phyloP scores from a whole-genome alignment of 2,329 filamentous ascomycete genomes.

The Penicillium sp. region DNA sequence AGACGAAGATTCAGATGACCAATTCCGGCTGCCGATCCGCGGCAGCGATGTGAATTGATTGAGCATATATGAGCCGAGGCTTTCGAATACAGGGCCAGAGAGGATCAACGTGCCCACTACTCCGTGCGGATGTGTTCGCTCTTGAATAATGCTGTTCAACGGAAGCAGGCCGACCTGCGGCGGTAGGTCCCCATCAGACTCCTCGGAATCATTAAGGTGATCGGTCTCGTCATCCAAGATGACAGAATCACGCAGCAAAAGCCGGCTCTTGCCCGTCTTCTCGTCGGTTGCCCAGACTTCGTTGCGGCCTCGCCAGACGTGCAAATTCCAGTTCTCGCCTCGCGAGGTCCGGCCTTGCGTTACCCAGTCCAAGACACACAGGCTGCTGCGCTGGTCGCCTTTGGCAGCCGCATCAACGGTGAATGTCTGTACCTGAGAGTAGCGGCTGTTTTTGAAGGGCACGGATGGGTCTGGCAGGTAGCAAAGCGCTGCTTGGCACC shows the following conservation, averaged over 20 bases:
- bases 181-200: slow-evolving; percentile 25
- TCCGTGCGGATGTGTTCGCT: slow-evolving; percentile 68
- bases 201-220: slow-evolving; percentile 14
- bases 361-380: slow-evolving; percentile 92
- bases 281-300: slow-evolving; percentile 57
- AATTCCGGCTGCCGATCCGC: slow-evolving; percentile 76
- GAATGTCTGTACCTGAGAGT: slow-evolving; percentile 80
- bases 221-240: slow-evolving; percentile 59
- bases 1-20: slow-evolving; percentile 41
- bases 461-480: slow-evolving; percentile 88
- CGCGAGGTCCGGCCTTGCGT: slow-evolving; percentile 78
- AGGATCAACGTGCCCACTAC: slow-evolving; percentile 83
- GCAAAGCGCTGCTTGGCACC: slow-evolving; percentile 50
- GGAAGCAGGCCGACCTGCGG: slow-evolving; percentile 14
- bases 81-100: slow-evolving; percentile 64
- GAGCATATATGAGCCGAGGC: slow-evolving; percentile 69
- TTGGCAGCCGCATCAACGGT: slow-evolving; percentile 47
- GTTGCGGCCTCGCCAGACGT: slow-evolving; percentile 75
- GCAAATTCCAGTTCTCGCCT: slow-evolving; percentile 84
- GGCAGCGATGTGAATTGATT: slow-evolving; percentile 72
- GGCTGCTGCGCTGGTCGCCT: slow-evolving; percentile 44
- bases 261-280: slow-evolving; percentile 46
- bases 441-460: slow-evolving; percentile 78
- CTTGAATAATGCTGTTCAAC: slow-evolving; percentile 31
- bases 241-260: slow-evolving; percentile 82